Percentiles rank a stretch among this genome's conserved stretches.
Evolutionary conservation across 768 basidiomycete species (phyloP).

Genomic region (Cystobasidium onofrii): DNA sequence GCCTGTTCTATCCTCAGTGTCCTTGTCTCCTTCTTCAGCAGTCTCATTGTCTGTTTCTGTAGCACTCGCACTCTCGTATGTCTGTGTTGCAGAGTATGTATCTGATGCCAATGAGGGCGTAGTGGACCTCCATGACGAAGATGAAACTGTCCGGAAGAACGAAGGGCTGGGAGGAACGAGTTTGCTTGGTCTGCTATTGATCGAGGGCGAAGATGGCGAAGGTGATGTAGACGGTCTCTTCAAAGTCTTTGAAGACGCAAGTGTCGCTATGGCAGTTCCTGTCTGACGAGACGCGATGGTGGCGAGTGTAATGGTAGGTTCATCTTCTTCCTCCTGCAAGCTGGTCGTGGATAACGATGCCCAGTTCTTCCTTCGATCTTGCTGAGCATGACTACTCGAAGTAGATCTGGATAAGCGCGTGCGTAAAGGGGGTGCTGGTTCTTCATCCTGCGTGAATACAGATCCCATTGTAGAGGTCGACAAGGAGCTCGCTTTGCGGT

Average conservation of each 20-base stretch:
- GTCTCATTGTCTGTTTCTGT: slow-evolving; percentile 33
- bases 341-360: background rate
- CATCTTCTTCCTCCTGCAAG: slow-evolving; percentile 13
- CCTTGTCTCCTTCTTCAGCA: background rate
- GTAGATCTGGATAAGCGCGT: slow-evolving; percentile 5
- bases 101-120: slow-evolving; percentile 31
- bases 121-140: slow-evolving; percentile 23
- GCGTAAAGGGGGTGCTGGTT: background rate
- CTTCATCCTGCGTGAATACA: background rate
- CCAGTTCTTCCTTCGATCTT: background rate
- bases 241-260: background rate
- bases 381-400: background rate
- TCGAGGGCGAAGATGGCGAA: too few species aligned
- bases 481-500: background rate
- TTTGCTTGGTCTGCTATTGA: background rate
- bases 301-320: slow-evolving; percentile 23
- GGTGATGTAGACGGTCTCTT: too few species aligned
- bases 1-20: background rate
- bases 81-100: slow-evolving; percentile 3
- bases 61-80: background rate
- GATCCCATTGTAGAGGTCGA: background rate
- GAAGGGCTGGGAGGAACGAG: background rate
- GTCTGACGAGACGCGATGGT: background rate
- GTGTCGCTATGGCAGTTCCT: background rate
- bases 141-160: background rate